Evolutionary conservation across 345 rosid genomes (phyloP).

Genomic region (Pistacia vera): DNA sequence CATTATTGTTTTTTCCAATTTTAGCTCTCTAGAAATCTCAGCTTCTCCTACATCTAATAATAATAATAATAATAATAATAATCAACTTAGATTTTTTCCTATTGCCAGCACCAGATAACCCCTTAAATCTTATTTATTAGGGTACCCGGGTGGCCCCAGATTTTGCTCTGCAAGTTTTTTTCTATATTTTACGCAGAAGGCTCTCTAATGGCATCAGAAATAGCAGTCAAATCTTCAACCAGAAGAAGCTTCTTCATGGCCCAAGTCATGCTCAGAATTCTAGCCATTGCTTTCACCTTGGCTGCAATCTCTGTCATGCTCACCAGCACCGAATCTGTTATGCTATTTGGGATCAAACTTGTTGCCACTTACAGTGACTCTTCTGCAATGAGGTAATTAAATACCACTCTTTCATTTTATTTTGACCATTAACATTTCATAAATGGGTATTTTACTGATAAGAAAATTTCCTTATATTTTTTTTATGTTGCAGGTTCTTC

Average conservation of each 20-base stretch:
- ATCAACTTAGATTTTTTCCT: background rate
- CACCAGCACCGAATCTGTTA: constrained; percentile 31
- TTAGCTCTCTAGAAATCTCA: background rate
- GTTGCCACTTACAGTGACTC: constrained; percentile 39
- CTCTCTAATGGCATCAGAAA: constrained; percentile 3
- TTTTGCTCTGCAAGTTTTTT: background rate
- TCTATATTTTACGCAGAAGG: background rate
- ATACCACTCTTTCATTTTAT: background rate
- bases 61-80: too few species aligned
- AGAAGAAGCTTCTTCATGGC: constrained; percentile 24
- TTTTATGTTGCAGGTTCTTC: constrained; percentile 46
- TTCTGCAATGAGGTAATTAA: constrained; percentile 44
- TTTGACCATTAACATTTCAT: background rate
- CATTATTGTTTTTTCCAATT: background rate
- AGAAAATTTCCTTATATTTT: background rate
- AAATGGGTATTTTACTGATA: too few species aligned
- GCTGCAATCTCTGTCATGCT: constrained; percentile 41
- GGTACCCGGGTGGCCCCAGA: background rate
- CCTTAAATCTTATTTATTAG: background rate
- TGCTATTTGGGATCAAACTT: constrained; percentile 27
- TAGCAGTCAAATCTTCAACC: constrained; percentile 15
- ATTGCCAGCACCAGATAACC: background rate
- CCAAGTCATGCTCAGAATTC: constrained; percentile 39
- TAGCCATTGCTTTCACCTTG: constrained; percentile 41
- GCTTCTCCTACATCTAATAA: too few species aligned